Conservation (phyloP, 306 rosid genomes). For the Cucurbita moschata region DNA sequence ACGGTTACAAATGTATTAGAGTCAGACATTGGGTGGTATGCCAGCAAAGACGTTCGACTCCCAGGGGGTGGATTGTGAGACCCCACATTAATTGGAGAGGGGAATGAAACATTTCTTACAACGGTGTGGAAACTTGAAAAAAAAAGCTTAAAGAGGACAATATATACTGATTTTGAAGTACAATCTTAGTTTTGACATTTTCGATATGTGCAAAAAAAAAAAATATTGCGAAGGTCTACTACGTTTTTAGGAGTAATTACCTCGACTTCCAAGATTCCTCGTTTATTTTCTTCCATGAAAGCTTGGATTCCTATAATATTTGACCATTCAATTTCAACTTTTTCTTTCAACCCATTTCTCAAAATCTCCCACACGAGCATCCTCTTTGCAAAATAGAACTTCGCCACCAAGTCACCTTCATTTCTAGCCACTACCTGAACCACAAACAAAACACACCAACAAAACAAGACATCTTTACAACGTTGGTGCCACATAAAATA, state of each 20-base stretch:
- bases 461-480: background rate
- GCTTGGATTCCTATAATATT: background rate
- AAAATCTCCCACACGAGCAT: slow-evolving; percentile 1
- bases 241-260: background rate
- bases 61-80: too few relatives aligned
- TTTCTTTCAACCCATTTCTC: slow-evolving; percentile 4
- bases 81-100: too few relatives aligned
- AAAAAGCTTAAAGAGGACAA: too few relatives aligned
- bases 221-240: too few relatives aligned
- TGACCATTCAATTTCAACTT: slow-evolving; percentile 4
- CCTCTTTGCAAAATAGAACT: slow-evolving; percentile 1
- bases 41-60: too few relatives aligned
- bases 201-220: too few relatives aligned
- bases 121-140: too few relatives aligned
- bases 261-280: slow-evolving; percentile 2
- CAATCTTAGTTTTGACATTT: too few relatives aligned
- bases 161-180: too few relatives aligned
- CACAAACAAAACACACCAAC: background rate
- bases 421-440: slow-evolving; percentile 1
- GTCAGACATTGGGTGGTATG: too few relatives aligned
- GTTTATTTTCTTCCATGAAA: background rate
- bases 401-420: slow-evolving; percentile 5
- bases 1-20: too few relatives aligned
- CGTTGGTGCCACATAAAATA: background rate
- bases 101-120: too few relatives aligned